Base-by-base conservation (phyloP, 345 rosid genomes). In the Atalantia buxifolia region DNA sequence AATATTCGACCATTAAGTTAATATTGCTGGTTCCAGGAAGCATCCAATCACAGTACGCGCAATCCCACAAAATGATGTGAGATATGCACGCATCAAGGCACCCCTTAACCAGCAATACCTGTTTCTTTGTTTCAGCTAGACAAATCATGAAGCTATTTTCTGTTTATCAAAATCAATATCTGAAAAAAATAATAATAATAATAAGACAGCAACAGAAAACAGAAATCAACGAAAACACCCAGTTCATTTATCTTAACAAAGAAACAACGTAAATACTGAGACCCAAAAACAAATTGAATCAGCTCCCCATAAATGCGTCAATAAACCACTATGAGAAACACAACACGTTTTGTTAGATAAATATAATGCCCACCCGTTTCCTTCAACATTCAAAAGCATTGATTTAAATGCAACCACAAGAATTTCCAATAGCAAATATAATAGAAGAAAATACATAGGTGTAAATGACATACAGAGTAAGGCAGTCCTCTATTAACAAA, bases 11-110 rank as follows among this genome's bases (percentile, higher is more conserved):
- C 65, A 25, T 25, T 38, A n/a, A n/a, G 38, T 10, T 78, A 66
- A 61, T 81, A n/a, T 80, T 35, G 79, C 85, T 77, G 81, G 85
- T 62, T 64, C 65, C 48, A 76, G 62, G 65, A 77, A 78, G 87
- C 72, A 66, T 71, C 77, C 30, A 69, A 79, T 76, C 84, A 82
- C 38, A 21, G 36, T 7, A 25, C 2, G 6, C 50, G 68, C 33
- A 71, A 13, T 13, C 57, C 36, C 72, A 31, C 45, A 22, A 21
- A 3, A 27, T 40, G 16, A 40, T 25, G 55, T 21, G 69, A 12
- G 36, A 25, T 21, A 31, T 36, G 24, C 63, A 67, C 24, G 2
- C 82, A 82, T 80, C 83, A 74, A 10, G 83, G 79, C 67, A 61
- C 73, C 3, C 2, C 78, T 77, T 38, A 69, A 82, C 85, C 84